Base-by-base conservation (phyloP, 441 rosid genomes). In the Erodium trifolium region DNA sequence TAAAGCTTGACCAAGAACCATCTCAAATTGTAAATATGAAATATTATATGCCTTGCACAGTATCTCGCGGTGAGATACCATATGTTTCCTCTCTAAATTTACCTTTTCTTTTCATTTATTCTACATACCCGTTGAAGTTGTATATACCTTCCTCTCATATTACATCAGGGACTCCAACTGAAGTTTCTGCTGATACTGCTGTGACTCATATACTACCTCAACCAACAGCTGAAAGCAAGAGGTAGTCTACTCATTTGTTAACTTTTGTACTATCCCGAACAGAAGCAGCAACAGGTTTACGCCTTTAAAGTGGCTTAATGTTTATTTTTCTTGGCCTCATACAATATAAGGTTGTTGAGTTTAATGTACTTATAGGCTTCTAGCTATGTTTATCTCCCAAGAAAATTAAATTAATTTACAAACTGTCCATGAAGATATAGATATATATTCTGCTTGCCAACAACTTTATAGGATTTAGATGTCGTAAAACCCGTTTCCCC, bases 161-260 rank as follows among this genome's bases (percentile, higher is more conserved):
- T 71, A 65, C 68, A 43, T 43, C 68, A 88, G 95, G 97, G 71
- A 80, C 70, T 68, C 79, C 84, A 51, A 76, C 80, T 69, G 95
- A 87, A 75, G 78, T 67, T 74, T 75, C 86, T 47, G 70, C 72
- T 17, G 89, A 85, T 79, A 76, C 77, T 49, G 81, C 92, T 71
- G 87, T 90, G 67, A 70, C 81, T 66, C 78, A 80, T 68, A 79
- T 86, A 65, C 71, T 94, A 73, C 92, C 92, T 75, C 93, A 86
- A 55, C 92, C 92, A 68, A 76, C 82, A 68, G 86, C 96, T 77
- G 96, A 90, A 80, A 91, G 84, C 76, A 90, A 82, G 82, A 91
- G 98, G 98, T 90, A 76, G 59, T 66, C 60, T 57, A 57, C 68
- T 31, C 53, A 31, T 67, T 14, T 9, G 27, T 59, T 70, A 51